Percentiles rank a stretch among this genome's conserved stretches.
These are phyloP conservation scores for Helotiales sp. DNA, from an alignment of 2,329 filamentous ascomycete genomes.

Conservation along the genomic window DNA sequence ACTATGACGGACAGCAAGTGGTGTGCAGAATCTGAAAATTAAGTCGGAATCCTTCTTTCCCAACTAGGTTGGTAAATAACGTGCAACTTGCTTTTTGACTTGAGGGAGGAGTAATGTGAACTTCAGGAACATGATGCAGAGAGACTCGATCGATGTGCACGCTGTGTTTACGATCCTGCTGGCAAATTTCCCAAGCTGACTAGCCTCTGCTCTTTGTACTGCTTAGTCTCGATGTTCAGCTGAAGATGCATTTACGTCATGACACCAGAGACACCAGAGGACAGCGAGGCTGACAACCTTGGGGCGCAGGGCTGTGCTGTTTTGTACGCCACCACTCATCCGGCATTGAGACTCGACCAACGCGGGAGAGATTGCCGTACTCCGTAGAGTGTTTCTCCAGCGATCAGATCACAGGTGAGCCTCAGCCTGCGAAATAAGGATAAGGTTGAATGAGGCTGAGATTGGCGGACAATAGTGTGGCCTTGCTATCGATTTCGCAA, in stretches of 20 bases:
- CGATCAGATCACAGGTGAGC: neutral
- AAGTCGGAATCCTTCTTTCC: neutral
- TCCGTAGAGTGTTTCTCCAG: neutral
- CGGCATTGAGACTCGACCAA: neutral
- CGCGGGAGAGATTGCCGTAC: slow-evolving; percentile 2
- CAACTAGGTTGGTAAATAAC: neutral
- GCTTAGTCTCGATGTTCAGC: neutral
- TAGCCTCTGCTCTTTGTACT: neutral
- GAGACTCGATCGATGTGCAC: neutral
- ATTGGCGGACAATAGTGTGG: slow-evolving; percentile 15
- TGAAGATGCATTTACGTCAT: slow-evolving; percentile 1
- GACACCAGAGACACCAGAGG: neutral
- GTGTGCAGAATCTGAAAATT: neutral
- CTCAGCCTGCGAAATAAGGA: neutral
- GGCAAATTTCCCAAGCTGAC: neutral
- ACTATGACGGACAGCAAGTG: neutral
- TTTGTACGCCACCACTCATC: neutral
- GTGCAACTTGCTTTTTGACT: too few species aligned
- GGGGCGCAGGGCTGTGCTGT: neutral
- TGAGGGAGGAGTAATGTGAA: too few species aligned
- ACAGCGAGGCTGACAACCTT: neutral
- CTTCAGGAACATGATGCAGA: neutral
- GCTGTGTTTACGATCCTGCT: neutral
- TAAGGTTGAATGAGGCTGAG: slow-evolving; percentile 3
- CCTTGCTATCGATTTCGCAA: slow-evolving; percentile 12